Evolutionary conservation across 768 basidiomycete species (phyloP).

Genomic region (Solioccasus polychromus): DNA sequence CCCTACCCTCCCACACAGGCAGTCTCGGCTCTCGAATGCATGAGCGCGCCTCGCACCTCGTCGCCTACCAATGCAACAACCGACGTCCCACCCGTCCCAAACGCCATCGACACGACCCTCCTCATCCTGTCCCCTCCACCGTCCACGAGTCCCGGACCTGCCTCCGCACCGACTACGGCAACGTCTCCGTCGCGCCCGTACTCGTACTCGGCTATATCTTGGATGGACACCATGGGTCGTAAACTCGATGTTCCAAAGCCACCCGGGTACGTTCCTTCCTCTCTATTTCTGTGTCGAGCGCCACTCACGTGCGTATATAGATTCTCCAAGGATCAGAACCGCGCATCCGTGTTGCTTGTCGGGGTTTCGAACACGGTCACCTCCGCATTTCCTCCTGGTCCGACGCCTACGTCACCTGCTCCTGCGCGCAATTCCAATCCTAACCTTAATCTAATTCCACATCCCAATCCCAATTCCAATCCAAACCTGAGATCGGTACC

Average conservation of each 20-base stretch:
- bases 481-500: too few species aligned
- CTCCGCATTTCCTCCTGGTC: constrained; percentile 43
- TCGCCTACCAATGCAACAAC: not conserved
- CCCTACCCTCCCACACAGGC: constrained; percentile 12
- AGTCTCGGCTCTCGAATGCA: constrained; percentile 16
- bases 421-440: too few species aligned
- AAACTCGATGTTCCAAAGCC: constrained; percentile 55
- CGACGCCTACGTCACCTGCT: constrained; percentile 30
- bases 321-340: constrained; percentile 66
- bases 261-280: constrained; percentile 46
- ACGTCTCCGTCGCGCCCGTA: too few species aligned
- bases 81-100: not conserved
- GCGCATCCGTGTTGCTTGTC: constrained; percentile 61
- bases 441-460: too few species aligned
- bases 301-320: too few species aligned
- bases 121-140: not conserved
- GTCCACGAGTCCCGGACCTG: not conserved
- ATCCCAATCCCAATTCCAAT: too few species aligned
- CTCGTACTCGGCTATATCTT: too few species aligned
- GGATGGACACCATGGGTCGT: constrained; percentile 60
- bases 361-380: constrained; percentile 61
- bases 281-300: too few species aligned
- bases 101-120: not conserved
- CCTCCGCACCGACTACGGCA: not conserved
- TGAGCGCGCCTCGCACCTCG: constrained; percentile 8